Evolutionary conservation across 495 filamentous ascomycete species (phyloP), one percentile per base, ranked within the genome.

Genomic region (Penicillium subrubescens): DNA sequence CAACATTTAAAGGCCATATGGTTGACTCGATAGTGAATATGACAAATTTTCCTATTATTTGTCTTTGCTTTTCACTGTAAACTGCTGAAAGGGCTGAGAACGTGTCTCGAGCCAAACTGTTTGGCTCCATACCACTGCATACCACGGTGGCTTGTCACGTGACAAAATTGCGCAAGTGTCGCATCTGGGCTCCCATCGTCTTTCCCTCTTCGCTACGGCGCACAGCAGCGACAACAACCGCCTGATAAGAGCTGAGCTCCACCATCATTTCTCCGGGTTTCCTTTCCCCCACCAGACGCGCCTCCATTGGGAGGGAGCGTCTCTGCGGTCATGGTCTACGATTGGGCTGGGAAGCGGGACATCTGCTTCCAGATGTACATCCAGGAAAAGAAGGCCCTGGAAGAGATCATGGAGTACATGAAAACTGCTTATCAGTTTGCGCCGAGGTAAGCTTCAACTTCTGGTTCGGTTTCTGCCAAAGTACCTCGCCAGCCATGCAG

Each of bases 361-460:
- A 84, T 85, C 66, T 90, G 87, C 76, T 88, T 86, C 74, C 82
- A 86, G 57, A 82, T 92, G 75, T 94, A 92, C 69, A 90, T 94
- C 59, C 84, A 86, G 37, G 87, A 94, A 70, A 86, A 85, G 64
- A 88, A 85, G 75, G 82, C 86, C 14, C 71, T 94, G 52, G 87
- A 90, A 62, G 86, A 90, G 58, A 85, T 91, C 39, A 86, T 89
- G 79, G 83, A 87, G 25, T 86, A 82, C 67, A 84, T 90, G 82
- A 81, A 79, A 57, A 80, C 71, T 53, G 73, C 82, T 27, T 83
- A 89, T 72, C 81, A 85, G 65, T 90, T 92, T 73, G 80, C 81
- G 23, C 88, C 89, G 11, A 90, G 88, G 89, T 90, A 79, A 70
- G 73, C 50, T 55, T 57, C 43, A 48, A 12, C 8, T 6, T 7